Base-by-base conservation (phyloP, 1,139 yeast genomes). In the Geotrichum carabidarum region DNA sequence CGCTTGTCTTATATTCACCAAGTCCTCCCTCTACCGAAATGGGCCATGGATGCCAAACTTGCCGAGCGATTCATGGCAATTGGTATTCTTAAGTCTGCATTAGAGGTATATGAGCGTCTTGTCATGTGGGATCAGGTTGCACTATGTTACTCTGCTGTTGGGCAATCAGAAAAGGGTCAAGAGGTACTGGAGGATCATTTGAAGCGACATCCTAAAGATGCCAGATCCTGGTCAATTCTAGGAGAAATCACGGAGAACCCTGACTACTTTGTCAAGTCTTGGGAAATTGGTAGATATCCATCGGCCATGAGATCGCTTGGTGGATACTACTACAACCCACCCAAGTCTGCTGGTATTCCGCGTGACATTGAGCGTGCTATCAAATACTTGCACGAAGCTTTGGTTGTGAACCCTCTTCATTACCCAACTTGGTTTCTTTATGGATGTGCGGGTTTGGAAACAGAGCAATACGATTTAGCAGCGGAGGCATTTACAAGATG, bases 401-500 rank as follows among this genome's bases (percentile, higher is more conserved):
- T 93, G 58, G 74, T 77, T 27, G 81, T 82, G 15, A 85, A 85
- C 65, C 95, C 97, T n/a, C 74, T 89, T 56, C 82, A 79, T 62
- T 82, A 79, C 63, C 87, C 86, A 35, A 87, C 94, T 47, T 91
- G 98, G 96, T 93, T 83, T 68, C 80, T 90, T 63, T 91, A 91
- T 65, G 98, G 99, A 4, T 88, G 96, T 65, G 78, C 91, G 56
- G 96, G 95, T 0, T 74, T 94, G 51, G 96, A 90, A 65, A 71
- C 82, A 11, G 78, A 74, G 9, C 83, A 86, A 62, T 87, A 78
- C 72, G 86, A 83, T 40, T 71, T 87, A 48, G 96, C 98, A 0
- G 84, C 96, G 0, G 95, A 89, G 66, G 97, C 97, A 0, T 91
- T 94, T 68, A 84, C 96, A 1, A 76, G 98, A 63, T 90, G 97